Evolutionary conservation across 2,329 filamentous ascomycete genomes (phyloP).

Genomic region (Juglanconis sp.): DNA sequence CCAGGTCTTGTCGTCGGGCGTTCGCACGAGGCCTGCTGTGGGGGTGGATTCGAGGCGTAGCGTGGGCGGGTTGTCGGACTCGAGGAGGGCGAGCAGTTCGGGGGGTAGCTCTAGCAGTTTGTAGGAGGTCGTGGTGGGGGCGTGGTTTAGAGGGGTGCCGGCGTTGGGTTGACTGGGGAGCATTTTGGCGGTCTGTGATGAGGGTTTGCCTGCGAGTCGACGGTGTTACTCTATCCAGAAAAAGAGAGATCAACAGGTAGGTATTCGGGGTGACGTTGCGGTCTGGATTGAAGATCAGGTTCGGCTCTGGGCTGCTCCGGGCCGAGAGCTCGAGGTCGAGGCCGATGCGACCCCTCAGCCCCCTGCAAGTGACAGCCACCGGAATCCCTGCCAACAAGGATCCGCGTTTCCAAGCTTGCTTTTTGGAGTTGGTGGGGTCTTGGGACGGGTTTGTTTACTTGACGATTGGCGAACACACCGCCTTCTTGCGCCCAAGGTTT

Average conservation of each 20-base stretch:
- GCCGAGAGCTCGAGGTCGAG: neutral
- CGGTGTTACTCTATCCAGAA: neutral
- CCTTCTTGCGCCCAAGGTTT: neutral
- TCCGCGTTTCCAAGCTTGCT: neutral
- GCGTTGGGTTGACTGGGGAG: constrained; percentile 44
- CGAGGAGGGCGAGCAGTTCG: constrained; percentile 54
- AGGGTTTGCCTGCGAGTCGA: neutral
- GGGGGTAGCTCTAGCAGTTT: constrained; percentile 61
- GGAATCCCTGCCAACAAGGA: constrained; percentile 1
- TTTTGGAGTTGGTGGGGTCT: neutral
- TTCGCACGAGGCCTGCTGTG: constrained; percentile 51
- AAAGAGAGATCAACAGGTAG: neutral
- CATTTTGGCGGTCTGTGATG: neutral
- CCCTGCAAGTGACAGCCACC: neutral
- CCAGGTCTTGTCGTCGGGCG: constrained; percentile 48
- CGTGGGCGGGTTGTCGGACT: constrained; percentile 49
- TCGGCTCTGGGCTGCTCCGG: no score
- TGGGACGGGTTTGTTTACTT: neutral
- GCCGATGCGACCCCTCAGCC: no score
- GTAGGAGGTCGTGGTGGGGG: constrained; percentile 44
- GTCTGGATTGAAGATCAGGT: no score
- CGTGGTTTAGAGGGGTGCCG: constrained; percentile 50
- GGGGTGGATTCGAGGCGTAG: constrained; percentile 48
- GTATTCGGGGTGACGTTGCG: no score
- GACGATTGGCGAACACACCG: neutral